Evolutionary conservation across 139 green algal genomes (phyloP).

Genomic region (Zygnema cylindricum): DNA sequence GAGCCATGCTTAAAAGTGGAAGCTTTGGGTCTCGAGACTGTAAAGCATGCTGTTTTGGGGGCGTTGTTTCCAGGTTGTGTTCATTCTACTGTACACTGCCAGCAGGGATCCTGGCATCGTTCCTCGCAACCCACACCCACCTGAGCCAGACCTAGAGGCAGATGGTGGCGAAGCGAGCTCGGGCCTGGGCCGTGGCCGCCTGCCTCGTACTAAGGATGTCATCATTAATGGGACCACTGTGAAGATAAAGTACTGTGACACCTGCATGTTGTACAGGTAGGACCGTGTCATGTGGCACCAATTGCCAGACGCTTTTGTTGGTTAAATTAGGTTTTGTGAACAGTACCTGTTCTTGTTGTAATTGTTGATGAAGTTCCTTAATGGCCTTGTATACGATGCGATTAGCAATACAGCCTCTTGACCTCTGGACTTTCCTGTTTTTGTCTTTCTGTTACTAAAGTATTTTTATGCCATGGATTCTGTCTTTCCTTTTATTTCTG

Average conservation of each 20-base stretch:
- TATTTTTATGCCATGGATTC: no score
- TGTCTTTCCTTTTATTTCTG: not conserved
- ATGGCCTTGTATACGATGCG: no score
- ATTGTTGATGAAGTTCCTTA: no score
- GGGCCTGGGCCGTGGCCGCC: conserved; percentile 29
- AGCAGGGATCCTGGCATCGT: conserved; percentile 90
- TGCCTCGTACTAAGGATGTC: conserved; percentile 59
- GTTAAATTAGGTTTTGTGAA: no score
- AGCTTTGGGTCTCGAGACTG: no score
- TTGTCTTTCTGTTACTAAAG: no score
- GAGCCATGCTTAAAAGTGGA: no score
- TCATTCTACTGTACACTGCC: conserved; percentile 73
- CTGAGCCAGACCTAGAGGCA: conserved; percentile 69
- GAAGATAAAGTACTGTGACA: conserved; percentile 79
- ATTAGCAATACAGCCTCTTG: no score
- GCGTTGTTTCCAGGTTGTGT: conserved; percentile 4
- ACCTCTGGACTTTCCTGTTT: no score
- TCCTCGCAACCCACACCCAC: conserved; percentile 69
- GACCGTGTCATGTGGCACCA: no score
- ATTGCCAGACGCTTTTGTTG: no score
- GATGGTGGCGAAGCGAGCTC: conserved; percentile 62
- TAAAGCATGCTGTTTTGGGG: not conserved
- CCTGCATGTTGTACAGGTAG: conserved; percentile 84
- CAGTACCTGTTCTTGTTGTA: no score
- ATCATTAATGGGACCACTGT: conserved; percentile 76